phyloP scores from a whole-genome alignment of 2,329 filamentous ascomycete genomes.

The Neopestalotiopsis sp. region DNA sequence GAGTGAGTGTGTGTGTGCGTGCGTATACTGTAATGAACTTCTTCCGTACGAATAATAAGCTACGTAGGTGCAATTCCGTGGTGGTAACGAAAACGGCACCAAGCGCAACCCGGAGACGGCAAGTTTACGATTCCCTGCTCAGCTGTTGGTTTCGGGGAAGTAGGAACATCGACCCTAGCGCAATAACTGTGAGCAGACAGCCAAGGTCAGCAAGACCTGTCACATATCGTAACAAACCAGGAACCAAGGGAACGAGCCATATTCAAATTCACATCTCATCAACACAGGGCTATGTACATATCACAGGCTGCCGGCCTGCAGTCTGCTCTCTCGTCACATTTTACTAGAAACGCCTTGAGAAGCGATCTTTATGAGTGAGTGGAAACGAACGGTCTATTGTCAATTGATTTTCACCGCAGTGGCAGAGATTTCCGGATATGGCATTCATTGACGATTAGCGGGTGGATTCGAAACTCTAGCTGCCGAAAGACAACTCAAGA shows the following conservation, averaged over 20 bases:
- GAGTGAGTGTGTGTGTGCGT: not conserved
- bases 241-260: not conserved
- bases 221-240: not conserved
- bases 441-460: conserved; percentile 7
- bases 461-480: conserved; percentile 9
- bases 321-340: not conserved
- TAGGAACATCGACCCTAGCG: conserved; percentile 10
- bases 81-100: conserved; percentile 9
- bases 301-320: not conserved
- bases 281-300: not conserved
- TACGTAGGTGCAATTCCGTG: not conserved
- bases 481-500: not conserved
- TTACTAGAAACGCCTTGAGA: not conserved
- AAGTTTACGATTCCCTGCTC: not conserved
- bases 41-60: not conserved
- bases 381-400: not conserved
- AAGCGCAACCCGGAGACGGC: conserved; percentile 6
- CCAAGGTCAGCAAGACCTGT: not conserved
- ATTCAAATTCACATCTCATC: not conserved
- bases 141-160: conserved; percentile 13
- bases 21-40: not conserved
- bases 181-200: not conserved
- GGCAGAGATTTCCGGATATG: not conserved
- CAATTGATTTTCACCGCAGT: not conserved
- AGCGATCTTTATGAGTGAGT: not conserved